These are phyloP conservation scores for Lentinula novae-zelandiae DNA, from an alignment of 1,284 basidiomycete species.

Conservation along the genomic window DNA sequence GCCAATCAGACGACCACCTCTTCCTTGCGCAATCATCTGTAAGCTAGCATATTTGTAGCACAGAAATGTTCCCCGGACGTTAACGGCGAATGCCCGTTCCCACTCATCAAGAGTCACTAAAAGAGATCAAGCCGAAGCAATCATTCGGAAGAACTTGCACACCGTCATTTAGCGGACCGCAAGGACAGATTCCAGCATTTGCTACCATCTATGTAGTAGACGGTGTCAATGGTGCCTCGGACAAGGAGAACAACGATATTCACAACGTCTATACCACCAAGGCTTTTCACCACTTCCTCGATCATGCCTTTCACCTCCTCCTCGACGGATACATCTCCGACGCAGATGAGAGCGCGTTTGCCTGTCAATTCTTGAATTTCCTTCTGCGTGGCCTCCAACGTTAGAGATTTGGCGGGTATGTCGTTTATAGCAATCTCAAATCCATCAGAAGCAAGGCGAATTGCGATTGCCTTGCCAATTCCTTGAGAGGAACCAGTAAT, in stretches of 20 bases:
- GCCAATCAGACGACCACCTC: slow-evolving; percentile 13
- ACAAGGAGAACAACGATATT: slow-evolving; percentile 4
- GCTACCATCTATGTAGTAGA: slow-evolving; percentile 26
- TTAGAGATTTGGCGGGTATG: slow-evolving; percentile 17
- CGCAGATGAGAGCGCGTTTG: slow-evolving; percentile 8
- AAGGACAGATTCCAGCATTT: slow-evolving; percentile 30
- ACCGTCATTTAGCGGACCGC: slow-evolving; percentile 25
- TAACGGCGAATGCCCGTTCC: slow-evolving; percentile 12
- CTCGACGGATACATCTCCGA: slow-evolving; percentile 27
- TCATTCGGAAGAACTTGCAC: background rate
- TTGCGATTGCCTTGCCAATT: slow-evolving; percentile 32
- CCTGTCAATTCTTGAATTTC: slow-evolving; percentile 21
- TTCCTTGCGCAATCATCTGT: slow-evolving; percentile 14
- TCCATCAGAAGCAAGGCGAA: slow-evolving; percentile 26
- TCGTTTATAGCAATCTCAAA: slow-evolving; percentile 35
- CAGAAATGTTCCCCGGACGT: slow-evolving; percentile 9
- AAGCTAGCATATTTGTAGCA: slow-evolving; percentile 14
- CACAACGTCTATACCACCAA: slow-evolving; percentile 28
- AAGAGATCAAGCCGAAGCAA: slow-evolving; percentile 10
- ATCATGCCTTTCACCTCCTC: slow-evolving; percentile 25
- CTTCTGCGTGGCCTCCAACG: slow-evolving; percentile 8
- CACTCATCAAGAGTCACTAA: slow-evolving; percentile 14
- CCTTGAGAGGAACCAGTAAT: slow-evolving; percentile 33
- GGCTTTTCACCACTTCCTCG: slow-evolving; percentile 18
- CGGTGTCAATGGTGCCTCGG: background rate